phyloP scores from a whole-genome alignment of 768 basidiomycete genomes.

The Candolleomyces eurysporus region DNA sequence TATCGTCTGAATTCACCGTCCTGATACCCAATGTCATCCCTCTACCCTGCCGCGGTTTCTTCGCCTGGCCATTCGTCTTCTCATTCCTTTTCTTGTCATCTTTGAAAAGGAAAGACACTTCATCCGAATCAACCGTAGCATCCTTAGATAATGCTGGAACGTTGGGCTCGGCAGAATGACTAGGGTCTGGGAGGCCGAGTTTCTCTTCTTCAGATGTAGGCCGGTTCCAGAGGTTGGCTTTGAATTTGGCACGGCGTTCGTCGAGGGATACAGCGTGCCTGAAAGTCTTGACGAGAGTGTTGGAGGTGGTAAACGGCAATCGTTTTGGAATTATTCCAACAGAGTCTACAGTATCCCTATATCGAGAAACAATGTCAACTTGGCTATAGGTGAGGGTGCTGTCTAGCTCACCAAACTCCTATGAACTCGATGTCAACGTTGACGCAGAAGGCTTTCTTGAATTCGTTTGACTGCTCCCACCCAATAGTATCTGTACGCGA shows the following conservation, averaged over 20 bases:
- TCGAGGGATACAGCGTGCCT: slow-evolving; percentile 68
- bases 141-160: not conserved
- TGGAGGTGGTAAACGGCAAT: slow-evolving; percentile 57
- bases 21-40: not conserved
- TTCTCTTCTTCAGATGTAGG: slow-evolving; percentile 26
- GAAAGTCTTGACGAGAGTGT: slow-evolving; percentile 54
- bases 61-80: not conserved
- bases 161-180: not conserved
- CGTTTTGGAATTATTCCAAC: slow-evolving; percentile 53
- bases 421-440: slow-evolving; percentile 57
- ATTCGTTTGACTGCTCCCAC: slow-evolving; percentile 47
- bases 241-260: slow-evolving; percentile 59
- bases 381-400: not conserved
- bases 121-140: not conserved
- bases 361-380: not conserved
- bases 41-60: not conserved
- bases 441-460: slow-evolving; percentile 55
- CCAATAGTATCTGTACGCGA: slow-evolving; percentile 46
- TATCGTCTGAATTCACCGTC: slow-evolving; percentile 23
- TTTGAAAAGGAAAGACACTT: not conserved
- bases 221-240: slow-evolving; percentile 49
- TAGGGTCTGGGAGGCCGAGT: slow-evolving; percentile 18
- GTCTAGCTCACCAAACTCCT: slow-evolving; percentile 47
- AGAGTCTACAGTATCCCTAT: slow-evolving; percentile 67
- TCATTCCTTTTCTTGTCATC: slow-evolving; percentile 7